phyloP scores from a whole-genome alignment of 78 protist species.

The Dictyostelium purpureum region DNA sequence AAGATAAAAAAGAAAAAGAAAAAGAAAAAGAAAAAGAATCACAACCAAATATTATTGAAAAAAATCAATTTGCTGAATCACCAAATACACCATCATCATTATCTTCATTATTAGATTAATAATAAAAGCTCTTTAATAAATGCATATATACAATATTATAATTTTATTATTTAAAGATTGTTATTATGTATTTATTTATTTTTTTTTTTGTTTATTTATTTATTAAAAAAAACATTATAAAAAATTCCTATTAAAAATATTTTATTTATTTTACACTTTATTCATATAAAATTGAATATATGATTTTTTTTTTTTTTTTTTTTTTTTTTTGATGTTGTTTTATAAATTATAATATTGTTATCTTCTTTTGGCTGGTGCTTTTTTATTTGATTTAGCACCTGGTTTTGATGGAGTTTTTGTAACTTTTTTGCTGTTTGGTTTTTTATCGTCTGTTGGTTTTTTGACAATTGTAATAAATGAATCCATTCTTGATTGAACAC shows the following conservation, averaged over 20 bases:
- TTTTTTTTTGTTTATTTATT: background rate
- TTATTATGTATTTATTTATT: background rate
- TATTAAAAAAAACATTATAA: background rate
- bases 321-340: background rate
- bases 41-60: background rate
- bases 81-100: background rate
- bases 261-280: too few relatives aligned
- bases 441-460: slow-evolving; percentile 62
- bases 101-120: slow-evolving; percentile 14
- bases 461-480: slow-evolving; percentile 46
- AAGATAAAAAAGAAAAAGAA: too few relatives aligned
- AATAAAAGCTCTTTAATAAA: background rate
- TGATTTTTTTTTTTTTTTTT: background rate
- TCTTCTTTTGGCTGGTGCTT: slow-evolving; percentile 22
- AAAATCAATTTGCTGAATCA: background rate
- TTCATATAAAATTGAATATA: background rate
- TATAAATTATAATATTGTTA: background rate
- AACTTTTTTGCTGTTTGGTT: background rate
- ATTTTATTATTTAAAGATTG: background rate
- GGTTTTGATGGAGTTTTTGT: slow-evolving; percentile 45
- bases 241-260: background rate
- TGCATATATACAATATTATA: background rate
- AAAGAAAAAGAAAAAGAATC: background rate
- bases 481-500: slow-evolving; percentile 81
- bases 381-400: slow-evolving; percentile 7